A percentile compares a stretch with the other conserved stretches of the same genome.
Evolutionary conservation across 1,284 basidiomycete species (phyloP).

Genomic region (Rhodotorula sp.): DNA sequence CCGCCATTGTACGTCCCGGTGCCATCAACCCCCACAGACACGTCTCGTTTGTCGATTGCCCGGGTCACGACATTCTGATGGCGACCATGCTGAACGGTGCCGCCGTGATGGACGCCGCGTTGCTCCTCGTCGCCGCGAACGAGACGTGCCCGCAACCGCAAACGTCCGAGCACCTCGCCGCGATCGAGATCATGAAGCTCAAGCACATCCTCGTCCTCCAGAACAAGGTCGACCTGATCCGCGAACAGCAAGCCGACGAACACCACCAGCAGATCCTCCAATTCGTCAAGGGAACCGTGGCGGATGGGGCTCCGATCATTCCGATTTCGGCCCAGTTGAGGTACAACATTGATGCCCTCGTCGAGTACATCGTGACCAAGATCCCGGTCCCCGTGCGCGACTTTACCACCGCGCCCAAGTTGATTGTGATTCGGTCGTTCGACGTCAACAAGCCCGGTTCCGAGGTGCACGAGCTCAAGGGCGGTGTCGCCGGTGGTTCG

Average conservation of each 20-base stretch:
- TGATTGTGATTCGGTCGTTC: conserved; percentile 98
- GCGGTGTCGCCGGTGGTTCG: conserved; percentile 95
- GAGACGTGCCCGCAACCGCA: conserved; percentile 99
- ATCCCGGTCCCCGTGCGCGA: conserved; percentile 93
- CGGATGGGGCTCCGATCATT: conserved; percentile 93
- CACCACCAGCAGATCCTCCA: conserved; percentile 89
- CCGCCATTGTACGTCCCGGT: not conserved
- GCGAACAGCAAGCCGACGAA: conserved; percentile 84
- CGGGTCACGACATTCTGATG: conserved; percentile 70
- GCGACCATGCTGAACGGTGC: conserved; percentile 99
- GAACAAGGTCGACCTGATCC: conserved; percentile 91
- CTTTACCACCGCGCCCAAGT: conserved; percentile 83
- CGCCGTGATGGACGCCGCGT: conserved; percentile 96
- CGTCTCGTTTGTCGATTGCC: conserved; percentile 87
- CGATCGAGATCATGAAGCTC: conserved; percentile 98
- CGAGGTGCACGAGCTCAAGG: conserved; percentile 94
- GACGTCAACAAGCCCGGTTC: conserved; percentile 99
- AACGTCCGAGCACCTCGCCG: conserved; percentile 96
- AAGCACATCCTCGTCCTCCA: conserved; percentile 95
- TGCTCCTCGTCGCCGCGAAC: conserved; percentile 92
- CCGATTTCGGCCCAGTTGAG: conserved; percentile 97
- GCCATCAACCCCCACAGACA: conserved; percentile 56
- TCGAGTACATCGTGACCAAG: conserved; percentile 96
- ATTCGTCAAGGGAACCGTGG: conserved; percentile 94
- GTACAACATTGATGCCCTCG: conserved; percentile 99